phyloP scores from a whole-genome alignment of 2,329 filamentous ascomycete genomes.

The Fusarium guadeloupense region DNA sequence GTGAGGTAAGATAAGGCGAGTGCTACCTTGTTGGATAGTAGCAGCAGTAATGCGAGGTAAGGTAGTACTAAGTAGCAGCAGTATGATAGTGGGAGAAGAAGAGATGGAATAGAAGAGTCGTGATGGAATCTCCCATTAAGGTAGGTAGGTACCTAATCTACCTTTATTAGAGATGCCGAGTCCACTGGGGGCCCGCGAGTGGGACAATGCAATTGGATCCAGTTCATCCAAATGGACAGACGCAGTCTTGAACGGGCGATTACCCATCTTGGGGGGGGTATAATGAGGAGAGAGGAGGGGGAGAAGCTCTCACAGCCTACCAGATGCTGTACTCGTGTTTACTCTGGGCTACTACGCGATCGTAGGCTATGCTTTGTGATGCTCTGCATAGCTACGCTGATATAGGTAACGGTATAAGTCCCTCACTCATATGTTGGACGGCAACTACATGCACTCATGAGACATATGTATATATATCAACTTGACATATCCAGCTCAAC shows the following conservation, averaged over 20 bases:
- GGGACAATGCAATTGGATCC: too few species aligned
- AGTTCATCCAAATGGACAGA: not conserved
- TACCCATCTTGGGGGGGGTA: not conserved
- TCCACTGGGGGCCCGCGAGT: conserved; percentile 5
- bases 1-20: conserved; percentile 20
- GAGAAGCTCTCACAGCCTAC: not conserved
- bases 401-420: not conserved
- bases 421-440: too few species aligned
- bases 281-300: not conserved
- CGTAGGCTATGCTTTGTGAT: not conserved
- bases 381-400: too few species aligned
- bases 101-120: not conserved
- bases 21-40: conserved; percentile 14
- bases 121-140: not conserved
- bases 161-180: too few species aligned
- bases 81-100: not conserved
- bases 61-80: not conserved
- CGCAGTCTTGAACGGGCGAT: conserved; percentile 10
- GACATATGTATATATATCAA: too few species aligned
- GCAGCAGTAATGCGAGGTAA: not conserved
- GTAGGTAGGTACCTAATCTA: not conserved
- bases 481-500: too few species aligned
- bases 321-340: not conserved
- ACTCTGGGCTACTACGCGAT: not conserved
- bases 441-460: too few species aligned